Base-by-base conservation (phyloP, 148 eudicot genomes). In the Beta vulgaris region DNA sequence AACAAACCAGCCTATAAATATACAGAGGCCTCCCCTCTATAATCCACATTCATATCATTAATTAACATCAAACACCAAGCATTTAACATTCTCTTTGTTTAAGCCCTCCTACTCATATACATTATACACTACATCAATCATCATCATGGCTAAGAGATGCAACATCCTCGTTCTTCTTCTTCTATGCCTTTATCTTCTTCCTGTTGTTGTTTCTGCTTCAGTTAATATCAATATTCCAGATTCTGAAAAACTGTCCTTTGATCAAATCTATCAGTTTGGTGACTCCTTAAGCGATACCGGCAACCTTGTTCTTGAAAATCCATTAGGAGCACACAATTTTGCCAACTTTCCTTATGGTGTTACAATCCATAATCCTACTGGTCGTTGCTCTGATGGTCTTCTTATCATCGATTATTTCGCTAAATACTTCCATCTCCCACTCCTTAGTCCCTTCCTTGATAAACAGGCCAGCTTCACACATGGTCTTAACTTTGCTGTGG, bases 401-500 rank as follows among this genome's bases (percentile, higher is more conserved):
- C 55, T 78, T 18, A 78, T 78, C 35, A 31, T 78, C 15, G 76
- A 72, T 53, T 26, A 65, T 69, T 37, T 78, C 40, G 68, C 81
- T 16, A 19, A 36, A 2, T 19, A 18, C 51, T 78, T 73, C 37
- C 15, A 72, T 29, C 19, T 78, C 35, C 77, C 81, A 4, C 37
- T 78, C 3, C 66, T 73, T 7, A 32, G 51, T 2, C 76, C 81
- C 21, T 73, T 73, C 39, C 72, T 73, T 16, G 26, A 73, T 39
- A 78, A 35, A 42, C 57, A 15, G 3, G 81, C 58, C 2, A 46
- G 73, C 23, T 78, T 78, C 64, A 53, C 34, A 8, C 68, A 78
- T 55, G 81, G 81, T 6, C 77, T 61, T 2, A 72, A 78, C 60
- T 78, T 78, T 26, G 72, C 81, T 21, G 81, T 78, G 25, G 81